Evolutionary conservation across 2,329 filamentous ascomycete genomes (phyloP).

Genomic region (Claviceps fusiformis): DNA sequence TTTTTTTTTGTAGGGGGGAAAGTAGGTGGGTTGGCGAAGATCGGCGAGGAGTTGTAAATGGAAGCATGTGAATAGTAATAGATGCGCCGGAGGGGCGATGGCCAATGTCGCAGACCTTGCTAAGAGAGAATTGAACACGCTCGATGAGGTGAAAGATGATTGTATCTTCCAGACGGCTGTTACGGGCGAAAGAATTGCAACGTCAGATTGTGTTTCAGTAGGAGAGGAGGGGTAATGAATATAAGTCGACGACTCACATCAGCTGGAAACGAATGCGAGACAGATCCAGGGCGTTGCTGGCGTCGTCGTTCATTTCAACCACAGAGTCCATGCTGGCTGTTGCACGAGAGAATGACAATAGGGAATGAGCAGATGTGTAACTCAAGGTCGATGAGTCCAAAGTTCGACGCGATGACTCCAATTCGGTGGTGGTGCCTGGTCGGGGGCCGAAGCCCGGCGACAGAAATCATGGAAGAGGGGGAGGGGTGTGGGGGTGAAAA

Average conservation of each 20-base stretch:
- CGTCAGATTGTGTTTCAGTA: neutral
- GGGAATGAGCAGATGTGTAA: no score
- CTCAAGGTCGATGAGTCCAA: no score
- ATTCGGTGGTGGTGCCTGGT: no score
- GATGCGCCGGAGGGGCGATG: no score
- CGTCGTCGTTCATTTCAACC: slow-evolving; percentile 78
- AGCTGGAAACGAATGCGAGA: slow-evolving; percentile 86
- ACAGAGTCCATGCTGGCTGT: slow-evolving; percentile 65
- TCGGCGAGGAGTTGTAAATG: neutral
- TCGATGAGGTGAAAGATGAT: slow-evolving; percentile 97
- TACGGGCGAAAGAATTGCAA: neutral
- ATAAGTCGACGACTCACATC: slow-evolving; percentile 46
- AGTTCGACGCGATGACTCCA: no score
- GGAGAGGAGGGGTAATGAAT: neutral
- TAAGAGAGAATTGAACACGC: slow-evolving; percentile 91
- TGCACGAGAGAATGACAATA: no score
- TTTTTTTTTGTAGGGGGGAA: no score
- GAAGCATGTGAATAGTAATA: neutral
- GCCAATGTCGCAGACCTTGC: slow-evolving; percentile 29
- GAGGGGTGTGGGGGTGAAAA: no score
- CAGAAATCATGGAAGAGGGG: no score
- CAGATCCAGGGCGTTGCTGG: slow-evolving; percentile 74
- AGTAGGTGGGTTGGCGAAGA: no score
- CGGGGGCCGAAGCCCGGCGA: no score
- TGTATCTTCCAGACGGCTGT: slow-evolving; percentile 87